phyloP scores from a whole-genome alignment of 2,329 filamentous ascomycete genomes.

The Aspergillus quadricinctus region DNA sequence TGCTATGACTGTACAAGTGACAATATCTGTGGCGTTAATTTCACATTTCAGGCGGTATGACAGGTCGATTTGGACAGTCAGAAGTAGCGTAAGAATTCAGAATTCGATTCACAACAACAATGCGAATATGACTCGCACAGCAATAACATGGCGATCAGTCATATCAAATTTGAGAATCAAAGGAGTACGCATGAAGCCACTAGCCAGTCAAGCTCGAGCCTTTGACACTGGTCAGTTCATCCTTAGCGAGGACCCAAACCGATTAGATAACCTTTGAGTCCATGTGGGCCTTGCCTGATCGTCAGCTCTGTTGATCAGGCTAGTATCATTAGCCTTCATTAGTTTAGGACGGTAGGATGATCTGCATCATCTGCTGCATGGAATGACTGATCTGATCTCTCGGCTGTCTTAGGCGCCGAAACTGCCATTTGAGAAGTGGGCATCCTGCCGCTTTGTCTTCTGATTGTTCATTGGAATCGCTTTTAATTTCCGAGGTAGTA shows the following conservation, averaged over 20 bases:
- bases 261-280: slow-evolving; percentile 1
- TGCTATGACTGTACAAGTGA: not conserved
- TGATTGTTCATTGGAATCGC: slow-evolving; percentile 6
- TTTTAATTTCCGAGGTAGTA: slow-evolving; percentile 8
- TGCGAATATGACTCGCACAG: not conserved
- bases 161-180: not conserved
- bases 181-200: not conserved
- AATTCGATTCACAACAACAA: not conserved
- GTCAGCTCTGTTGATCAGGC: slow-evolving; percentile 8
- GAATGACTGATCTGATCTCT: slow-evolving; percentile 18
- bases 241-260: not conserved
- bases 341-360: slow-evolving; percentile 10
- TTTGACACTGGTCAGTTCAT: not conserved
- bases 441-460: not conserved
- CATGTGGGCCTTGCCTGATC: not conserved
- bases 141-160: not conserved
- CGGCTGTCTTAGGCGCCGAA: not conserved
- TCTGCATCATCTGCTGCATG: slow-evolving; percentile 14
- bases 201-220: too few relatives aligned
- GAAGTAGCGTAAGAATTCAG: not conserved
- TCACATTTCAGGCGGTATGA: not conserved
- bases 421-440: not conserved
- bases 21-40: not conserved
- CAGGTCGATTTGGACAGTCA: not conserved
- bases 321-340: slow-evolving; percentile 14